phyloP scores from a whole-genome alignment of 441 rosid genomes.

The Jatropha podagrica region DNA sequence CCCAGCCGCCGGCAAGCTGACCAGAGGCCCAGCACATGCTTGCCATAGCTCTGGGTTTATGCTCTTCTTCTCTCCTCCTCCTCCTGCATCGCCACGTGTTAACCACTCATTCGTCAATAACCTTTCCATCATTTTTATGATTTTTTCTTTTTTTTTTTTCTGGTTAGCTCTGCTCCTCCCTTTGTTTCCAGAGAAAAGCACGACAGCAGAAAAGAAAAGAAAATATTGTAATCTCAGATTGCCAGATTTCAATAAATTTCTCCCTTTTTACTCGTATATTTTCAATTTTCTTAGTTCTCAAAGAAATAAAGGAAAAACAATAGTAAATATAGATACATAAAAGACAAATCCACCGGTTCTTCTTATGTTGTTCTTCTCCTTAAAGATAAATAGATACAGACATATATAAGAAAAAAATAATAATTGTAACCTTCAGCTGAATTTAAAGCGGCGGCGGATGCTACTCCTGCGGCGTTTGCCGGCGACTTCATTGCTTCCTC shows the following conservation, averaged over 20 bases:
- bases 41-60: conserved; percentile 70
- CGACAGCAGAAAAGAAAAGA: neutral
- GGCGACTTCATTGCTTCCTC: conserved; percentile 39
- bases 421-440: conserved; percentile 40
- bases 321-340: neutral
- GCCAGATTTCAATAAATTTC: neutral
- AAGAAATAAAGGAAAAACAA: neutral
- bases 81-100: conserved; percentile 28
- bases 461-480: conserved; percentile 35
- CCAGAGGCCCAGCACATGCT: conserved; percentile 72
- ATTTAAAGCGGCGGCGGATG: conserved; percentile 25
- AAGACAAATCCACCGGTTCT: neutral
- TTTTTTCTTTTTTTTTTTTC: neutral
- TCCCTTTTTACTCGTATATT: neutral
- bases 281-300: neutral
- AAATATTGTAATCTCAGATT: neutral
- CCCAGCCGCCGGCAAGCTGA: conserved; percentile 51
- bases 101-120: conserved; percentile 17
- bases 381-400: conserved; percentile 2
- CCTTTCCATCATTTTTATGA: conserved; percentile 5
- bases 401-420: neutral
- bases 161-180: neutral
- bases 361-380: neutral
- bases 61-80: conserved; percentile 56
- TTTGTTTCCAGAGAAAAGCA: conserved; percentile 15